Evolutionary conservation across 2,329 filamentous ascomycete species (phyloP).

Genomic region (Incumbomyces delicatus): DNA sequence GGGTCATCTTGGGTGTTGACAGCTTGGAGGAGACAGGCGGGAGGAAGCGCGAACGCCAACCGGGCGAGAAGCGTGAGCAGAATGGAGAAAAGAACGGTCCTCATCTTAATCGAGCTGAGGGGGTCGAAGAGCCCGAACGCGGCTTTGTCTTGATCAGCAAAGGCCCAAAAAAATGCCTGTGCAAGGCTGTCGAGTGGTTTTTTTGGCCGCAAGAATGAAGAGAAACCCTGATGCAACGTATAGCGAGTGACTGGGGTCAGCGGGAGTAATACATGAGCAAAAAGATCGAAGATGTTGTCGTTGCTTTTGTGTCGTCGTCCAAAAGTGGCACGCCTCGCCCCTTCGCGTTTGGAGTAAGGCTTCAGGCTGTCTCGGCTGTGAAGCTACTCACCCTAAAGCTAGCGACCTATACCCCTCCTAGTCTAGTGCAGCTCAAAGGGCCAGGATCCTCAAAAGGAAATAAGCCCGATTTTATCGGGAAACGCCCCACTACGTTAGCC

Average conservation of each 20-base stretch:
- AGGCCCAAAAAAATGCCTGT: too few species aligned
- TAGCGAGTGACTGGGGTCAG: conserved; percentile 8
- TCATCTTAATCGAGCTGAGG: conserved; percentile 1
- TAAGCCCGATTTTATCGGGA: neutral
- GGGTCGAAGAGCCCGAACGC: too few species aligned
- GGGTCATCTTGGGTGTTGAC: conserved; percentile 35
- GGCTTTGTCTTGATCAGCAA: too few species aligned
- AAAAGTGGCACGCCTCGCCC: neutral
- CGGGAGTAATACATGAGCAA: neutral
- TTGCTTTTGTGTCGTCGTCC: neutral
- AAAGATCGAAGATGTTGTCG: neutral
- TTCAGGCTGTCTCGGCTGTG: too few species aligned
- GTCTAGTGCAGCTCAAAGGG: too few species aligned
- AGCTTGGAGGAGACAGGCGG: conserved; percentile 42
- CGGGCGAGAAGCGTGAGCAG: conserved; percentile 36
- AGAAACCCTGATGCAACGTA: neutral
- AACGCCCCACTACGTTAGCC: too few species aligned
- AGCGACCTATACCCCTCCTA: too few species aligned
- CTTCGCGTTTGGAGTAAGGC: too few species aligned
- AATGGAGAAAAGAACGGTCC: conserved; percentile 21
- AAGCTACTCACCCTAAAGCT: too few species aligned
- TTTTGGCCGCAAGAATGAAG: neutral
- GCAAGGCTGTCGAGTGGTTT: too few species aligned
- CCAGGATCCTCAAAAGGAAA: too few species aligned
- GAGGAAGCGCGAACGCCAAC: conserved; percentile 32